These are phyloP conservation scores for Infundibulicybe gibba DNA, from an alignment of 768 basidiomycete genomes.

Conservation along the genomic window DNA sequence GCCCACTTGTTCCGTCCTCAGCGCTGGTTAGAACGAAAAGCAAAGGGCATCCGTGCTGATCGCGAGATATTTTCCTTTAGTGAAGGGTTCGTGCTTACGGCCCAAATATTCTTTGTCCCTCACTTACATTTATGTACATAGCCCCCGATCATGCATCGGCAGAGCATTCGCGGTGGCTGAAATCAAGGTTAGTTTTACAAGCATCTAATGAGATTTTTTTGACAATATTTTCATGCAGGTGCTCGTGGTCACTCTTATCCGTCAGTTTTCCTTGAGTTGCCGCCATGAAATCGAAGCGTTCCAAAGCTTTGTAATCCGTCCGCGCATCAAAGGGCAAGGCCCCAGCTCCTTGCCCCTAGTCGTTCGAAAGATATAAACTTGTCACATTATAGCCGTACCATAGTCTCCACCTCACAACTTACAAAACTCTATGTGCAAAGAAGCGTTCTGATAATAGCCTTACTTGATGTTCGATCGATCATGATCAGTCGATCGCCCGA, in stretches of 20 bases:
- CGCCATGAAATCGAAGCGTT: conserved; percentile 54
- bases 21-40: conserved; percentile 53
- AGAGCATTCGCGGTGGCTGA: conserved; percentile 55
- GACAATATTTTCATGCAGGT: conserved; percentile 16
- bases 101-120: conserved; percentile 4
- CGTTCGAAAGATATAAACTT: conserved; percentile 33
- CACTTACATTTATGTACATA: conserved; percentile 14
- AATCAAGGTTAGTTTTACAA: conserved; percentile 44
- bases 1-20: conserved; percentile 54
- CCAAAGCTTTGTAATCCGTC: conserved; percentile 64
- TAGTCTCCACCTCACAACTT: no score
- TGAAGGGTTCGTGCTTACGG: conserved; percentile 38
- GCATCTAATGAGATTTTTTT: no score
- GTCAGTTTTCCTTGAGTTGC: conserved; percentile 51
- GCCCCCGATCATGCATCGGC: conserved; percentile 60
- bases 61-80: conserved; percentile 56
- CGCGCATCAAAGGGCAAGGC: conserved; percentile 48
- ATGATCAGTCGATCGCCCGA: no score
- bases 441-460: no score
- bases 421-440: no score
- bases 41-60: conserved; percentile 21
- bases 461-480: no score
- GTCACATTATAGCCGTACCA: no score
- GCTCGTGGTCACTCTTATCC: conserved; percentile 46
- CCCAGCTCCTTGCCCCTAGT: conserved; percentile 55